phyloP scores from a whole-genome alignment of 495 filamentous ascomycete species.

The Pseudotulostoma volvatum region DNA sequence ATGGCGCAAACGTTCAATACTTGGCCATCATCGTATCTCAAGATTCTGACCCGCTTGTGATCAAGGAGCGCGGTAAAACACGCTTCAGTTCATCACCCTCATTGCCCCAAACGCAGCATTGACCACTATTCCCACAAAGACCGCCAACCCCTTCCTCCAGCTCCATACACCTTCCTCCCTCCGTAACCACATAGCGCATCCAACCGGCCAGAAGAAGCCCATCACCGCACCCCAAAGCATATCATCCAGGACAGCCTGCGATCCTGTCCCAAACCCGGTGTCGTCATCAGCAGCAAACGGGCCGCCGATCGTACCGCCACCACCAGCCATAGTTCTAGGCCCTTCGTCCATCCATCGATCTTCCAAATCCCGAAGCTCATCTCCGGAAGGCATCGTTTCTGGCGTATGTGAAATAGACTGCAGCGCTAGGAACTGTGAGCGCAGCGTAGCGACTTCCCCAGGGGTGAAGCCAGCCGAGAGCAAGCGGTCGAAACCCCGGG shows the following conservation, averaged over 20 bases:
- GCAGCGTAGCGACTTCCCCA: conserved; percentile 62
- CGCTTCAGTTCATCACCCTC: conserved; percentile 35
- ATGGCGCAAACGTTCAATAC: too few species aligned
- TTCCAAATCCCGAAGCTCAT: conserved; percentile 51
- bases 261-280: conserved; percentile 27
- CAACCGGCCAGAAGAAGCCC: conserved; percentile 89
- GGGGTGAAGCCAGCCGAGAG: conserved; percentile 63
- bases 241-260: conserved; percentile 50
- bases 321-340: conserved; percentile 24
- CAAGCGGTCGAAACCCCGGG: conserved; percentile 78
- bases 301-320: conserved; percentile 15
- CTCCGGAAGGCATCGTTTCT: conserved; percentile 60
- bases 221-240: conserved; percentile 76
- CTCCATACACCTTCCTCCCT: conserved; percentile 83
- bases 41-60: too few species aligned
- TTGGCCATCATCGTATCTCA: too few species aligned
- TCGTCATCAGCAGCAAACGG: conserved; percentile 34
- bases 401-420: conserved; percentile 63
- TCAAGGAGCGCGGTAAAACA: too few species aligned
- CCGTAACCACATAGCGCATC: conserved; percentile 66
- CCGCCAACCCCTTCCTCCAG: conserved; percentile 63
- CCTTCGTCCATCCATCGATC: conserved; percentile 86
- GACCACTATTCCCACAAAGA: conserved; percentile 62
- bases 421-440: conserved; percentile 69
- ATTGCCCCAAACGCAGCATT: conserved; percentile 55